phyloP scores from a whole-genome alignment of 2,329 filamentous ascomycete genomes.

The Aureobasidium sp. region DNA sequence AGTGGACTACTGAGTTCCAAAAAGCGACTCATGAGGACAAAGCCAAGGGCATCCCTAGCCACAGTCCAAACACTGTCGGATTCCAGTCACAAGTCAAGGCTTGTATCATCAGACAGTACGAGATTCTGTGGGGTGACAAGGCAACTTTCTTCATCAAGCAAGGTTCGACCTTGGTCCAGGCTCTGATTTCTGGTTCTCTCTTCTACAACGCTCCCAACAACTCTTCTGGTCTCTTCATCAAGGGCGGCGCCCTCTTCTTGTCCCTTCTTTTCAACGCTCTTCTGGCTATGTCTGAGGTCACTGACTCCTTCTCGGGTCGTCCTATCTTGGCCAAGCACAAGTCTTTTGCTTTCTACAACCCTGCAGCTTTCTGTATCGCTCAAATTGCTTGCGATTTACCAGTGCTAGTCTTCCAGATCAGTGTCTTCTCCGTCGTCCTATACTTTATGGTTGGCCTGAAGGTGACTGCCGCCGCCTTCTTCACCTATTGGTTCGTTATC shows the following conservation, averaged over 20 bases:
- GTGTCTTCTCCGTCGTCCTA: constrained; percentile 17
- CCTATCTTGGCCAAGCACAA: constrained; percentile 42
- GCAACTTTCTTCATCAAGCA: constrained; percentile 58
- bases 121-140: constrained; percentile 60
- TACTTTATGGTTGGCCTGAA: constrained; percentile 28
- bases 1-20: constrained; percentile 49
- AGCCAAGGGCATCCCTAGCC: constrained; percentile 45
- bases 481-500: constrained; percentile 53
- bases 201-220: constrained; percentile 58
- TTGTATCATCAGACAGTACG: constrained; percentile 54
- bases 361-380: constrained; percentile 45
- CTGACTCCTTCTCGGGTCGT: constrained; percentile 41
- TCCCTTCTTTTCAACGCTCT: constrained; percentile 57
- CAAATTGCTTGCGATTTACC: constrained; percentile 47
- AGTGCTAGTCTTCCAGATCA: constrained; percentile 48
- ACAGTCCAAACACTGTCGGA: constrained; percentile 50
- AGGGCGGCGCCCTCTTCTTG: constrained; percentile 59
- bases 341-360: constrained; percentile 34
- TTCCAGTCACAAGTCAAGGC: constrained; percentile 51
- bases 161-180: constrained; percentile 49
- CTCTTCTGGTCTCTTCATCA: constrained; percentile 56
- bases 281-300: constrained; percentile 60
- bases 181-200: constrained; percentile 57
- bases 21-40: constrained; percentile 50
- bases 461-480: constrained; percentile 48